Base-by-base conservation (phyloP, 169 alveolate species). In the Plasmodium falciparum region DNA sequence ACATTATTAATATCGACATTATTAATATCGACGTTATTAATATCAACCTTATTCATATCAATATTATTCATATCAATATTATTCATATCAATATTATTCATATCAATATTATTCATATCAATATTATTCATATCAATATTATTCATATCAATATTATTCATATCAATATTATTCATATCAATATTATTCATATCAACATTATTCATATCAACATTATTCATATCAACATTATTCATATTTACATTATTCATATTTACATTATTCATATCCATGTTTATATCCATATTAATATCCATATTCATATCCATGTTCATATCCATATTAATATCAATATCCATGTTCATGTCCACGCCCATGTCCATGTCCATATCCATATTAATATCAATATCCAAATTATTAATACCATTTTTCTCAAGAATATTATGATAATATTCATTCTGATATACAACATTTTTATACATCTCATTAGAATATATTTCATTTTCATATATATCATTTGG, bases 401-500 rank as follows among this genome's bases (percentile, higher is more conserved):
- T 56, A 9, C 15, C 45, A 61, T 61, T 74, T 74, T 61, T 74
- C 29, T 33, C 45, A 74, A 74, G 62, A 5, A 73, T 39, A 47
- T 65, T 22, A 17, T 74, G 74, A 24, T 61, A 67, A 5, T 59
- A 45, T 43, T 43, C 88, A 74, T 49, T 45, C 39, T 73, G 45
- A 26, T 56, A 62, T n/a, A 73, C 22, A 7, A 8, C 71, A 45
- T 65, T 39, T 49, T 58, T 39, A 61, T 74, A 61, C 13, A 74
- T 2, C 11, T 17, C 88, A 61, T 20, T 61, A 26, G 22, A 63
- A 52, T 74, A 74, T 13, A 13, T 50, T 65, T 26, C 88, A 61
- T 33, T 61, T 61, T 50, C n/a, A 22, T 59, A 74, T 17, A 74
- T 45, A 9, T 74, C 59, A 9, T 26, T 49, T 47, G 39, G n/a